Evolutionary conservation across 306 rosid genomes (phyloP).

Genomic region (Malus sylvestris): DNA sequence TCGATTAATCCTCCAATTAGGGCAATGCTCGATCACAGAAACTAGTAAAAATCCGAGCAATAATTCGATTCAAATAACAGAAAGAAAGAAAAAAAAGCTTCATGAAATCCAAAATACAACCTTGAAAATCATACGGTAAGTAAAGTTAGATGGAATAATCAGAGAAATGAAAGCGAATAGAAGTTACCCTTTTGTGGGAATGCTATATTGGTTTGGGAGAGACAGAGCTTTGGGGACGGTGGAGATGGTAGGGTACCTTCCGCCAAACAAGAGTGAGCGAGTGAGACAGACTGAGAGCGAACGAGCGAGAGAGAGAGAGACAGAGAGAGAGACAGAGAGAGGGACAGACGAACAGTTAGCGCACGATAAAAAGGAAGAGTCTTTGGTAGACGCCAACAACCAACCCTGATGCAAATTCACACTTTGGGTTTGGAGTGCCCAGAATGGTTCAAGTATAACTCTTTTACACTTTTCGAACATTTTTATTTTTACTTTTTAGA

Average conservation of each 20-base stretch:
- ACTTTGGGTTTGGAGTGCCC: neutral
- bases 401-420: conserved; percentile 11
- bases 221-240: conserved; percentile 8
- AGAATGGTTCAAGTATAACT: conserved; percentile 7
- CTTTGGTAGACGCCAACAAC: conserved; percentile 26
- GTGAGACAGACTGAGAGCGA: neutral
- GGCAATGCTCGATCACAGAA: conserved; percentile 21
- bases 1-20: neutral
- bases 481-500: neutral
- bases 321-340: neutral
- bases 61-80: neutral
- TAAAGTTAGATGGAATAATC: neutral
- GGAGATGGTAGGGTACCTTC: conserved; percentile 19
- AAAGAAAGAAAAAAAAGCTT: neutral
- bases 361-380: conserved; percentile 18
- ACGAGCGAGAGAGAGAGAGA: neutral
- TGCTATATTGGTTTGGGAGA: conserved; percentile 3
- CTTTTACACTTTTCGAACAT: conserved; percentile 11
- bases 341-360: conserved; percentile 30
- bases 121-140: neutral
- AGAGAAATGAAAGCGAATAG: conserved; percentile 5
- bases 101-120: neutral
- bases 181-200: conserved; percentile 21
- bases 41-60: neutral
- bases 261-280: neutral